Conservation (phyloP, 78 protist genomes). For the Carpediemonas membranifera region DNA sequence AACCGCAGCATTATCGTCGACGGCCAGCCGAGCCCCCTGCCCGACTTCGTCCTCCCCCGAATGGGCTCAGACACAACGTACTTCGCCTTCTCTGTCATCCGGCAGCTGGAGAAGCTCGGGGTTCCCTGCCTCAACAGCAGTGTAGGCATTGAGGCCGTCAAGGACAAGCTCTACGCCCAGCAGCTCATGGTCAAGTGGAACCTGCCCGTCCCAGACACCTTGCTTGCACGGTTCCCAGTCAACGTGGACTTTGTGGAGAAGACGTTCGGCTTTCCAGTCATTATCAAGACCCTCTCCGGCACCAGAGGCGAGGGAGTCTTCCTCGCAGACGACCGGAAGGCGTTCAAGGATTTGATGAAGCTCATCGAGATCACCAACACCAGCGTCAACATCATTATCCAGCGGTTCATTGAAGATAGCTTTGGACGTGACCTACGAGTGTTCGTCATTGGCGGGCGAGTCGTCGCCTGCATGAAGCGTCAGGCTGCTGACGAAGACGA, state of each 20-base stretch:
- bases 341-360: constrained; percentile 10
- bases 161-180: not conserved
- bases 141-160: not conserved
- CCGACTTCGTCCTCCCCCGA: not conserved
- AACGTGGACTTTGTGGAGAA: not conserved
- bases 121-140: not conserved
- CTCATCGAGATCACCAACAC: not conserved
- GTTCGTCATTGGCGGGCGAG: constrained; percentile 8
- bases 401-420: not conserved
- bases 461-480: constrained; percentile 5
- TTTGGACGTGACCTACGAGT: constrained; percentile 8
- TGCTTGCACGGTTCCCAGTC: constrained; percentile 7
- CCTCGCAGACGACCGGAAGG: not conserved
- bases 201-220: constrained; percentile 6
- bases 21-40: not conserved
- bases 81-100: not conserved
- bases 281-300: not conserved
- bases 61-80: not conserved
- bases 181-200: not conserved
- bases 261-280: constrained; percentile 7
- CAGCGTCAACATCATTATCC: not conserved
- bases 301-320: constrained; percentile 10
- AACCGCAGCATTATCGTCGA: not conserved
- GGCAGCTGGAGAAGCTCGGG: not conserved
- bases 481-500: not conserved